phyloP scores from a whole-genome alignment of 345 rosid genomes.

The Hibiscus mutabilis region DNA sequence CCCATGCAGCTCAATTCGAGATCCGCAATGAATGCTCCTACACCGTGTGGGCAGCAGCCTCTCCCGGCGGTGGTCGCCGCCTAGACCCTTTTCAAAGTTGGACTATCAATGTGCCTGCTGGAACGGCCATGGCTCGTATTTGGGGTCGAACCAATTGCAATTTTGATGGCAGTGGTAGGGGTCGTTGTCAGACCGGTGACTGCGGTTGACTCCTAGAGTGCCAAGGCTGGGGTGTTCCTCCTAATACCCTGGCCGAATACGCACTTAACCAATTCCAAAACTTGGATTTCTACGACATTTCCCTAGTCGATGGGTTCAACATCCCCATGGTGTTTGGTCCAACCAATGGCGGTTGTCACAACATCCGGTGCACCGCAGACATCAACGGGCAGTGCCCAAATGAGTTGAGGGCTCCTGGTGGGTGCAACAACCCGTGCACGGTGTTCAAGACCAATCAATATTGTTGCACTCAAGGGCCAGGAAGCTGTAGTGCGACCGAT shows the following conservation, averaged over 20 bases:
- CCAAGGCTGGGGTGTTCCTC: conserved; percentile 43
- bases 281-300: conserved; percentile 42
- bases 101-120: conserved; percentile 21
- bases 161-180: conserved; percentile 20
- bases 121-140: conserved; percentile 29
- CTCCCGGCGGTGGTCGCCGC: conserved; percentile 38
- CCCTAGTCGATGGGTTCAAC: conserved; percentile 45
- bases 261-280: conserved; percentile 48
- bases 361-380: conserved; percentile 42
- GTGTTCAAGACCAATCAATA: conserved; percentile 39
- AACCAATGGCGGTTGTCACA: conserved; percentile 29
- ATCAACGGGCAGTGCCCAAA: conserved; percentile 53
- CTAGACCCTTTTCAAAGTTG: conserved; percentile 25
- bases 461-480: conserved; percentile 38
- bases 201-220: conserved; percentile 44
- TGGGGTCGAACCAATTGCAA: conserved; percentile 37
- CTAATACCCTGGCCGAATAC: conserved; percentile 55
- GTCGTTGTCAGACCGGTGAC: conserved; percentile 48
- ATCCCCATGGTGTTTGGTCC: conserved; percentile 51
- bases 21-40: conserved; percentile 22
- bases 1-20: conserved; percentile 22
- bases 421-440: conserved; percentile 43
- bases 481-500: conserved; percentile 16
- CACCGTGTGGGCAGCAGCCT: conserved; percentile 41
- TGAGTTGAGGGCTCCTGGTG: conserved; percentile 25